These are phyloP conservation scores for Nitzschia sp. DNA, from an alignment of 108 stramenopile genomes.

Conservation along the genomic window DNA sequence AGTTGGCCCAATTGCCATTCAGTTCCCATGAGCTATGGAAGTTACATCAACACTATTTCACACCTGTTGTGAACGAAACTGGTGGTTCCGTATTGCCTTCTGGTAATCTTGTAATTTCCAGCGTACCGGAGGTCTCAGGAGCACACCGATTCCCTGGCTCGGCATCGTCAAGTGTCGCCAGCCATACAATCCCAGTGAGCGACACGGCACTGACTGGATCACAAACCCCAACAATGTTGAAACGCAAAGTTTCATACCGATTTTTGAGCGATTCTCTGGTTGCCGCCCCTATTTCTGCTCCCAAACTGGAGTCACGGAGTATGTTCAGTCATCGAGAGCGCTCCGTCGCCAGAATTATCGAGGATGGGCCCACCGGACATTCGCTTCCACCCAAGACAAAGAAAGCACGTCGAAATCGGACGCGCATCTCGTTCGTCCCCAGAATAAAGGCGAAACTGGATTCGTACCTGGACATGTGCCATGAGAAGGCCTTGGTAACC, in stretches of 20 bases:
- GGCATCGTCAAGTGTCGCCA: conserved; percentile 17
- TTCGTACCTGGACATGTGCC: conserved; percentile 49
- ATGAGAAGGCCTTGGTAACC: conserved; percentile 68
- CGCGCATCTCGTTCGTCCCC: conserved; percentile 79
- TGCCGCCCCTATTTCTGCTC: conserved; percentile 1
- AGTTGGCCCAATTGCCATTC: conserved; percentile 67
- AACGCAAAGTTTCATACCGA: conserved; percentile 79
- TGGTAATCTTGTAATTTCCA: conserved; percentile 24
- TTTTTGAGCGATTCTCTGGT: conserved; percentile 56
- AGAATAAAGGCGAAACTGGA: conserved; percentile 67
- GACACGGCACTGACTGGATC: conserved; percentile 39
- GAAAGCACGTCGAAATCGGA: conserved; percentile 72
- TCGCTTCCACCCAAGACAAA: conserved; percentile 70
- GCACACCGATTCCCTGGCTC: conserved; percentile 18
- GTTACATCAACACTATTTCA: conserved; percentile 77
- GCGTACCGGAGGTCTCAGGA: conserved; percentile 50
- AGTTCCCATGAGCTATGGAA: conserved; percentile 69
- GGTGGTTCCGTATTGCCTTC: conserved; percentile 31
- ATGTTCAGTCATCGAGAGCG: conserved; percentile 28
- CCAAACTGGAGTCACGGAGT: conserved; percentile 23
- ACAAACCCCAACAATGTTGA: conserved; percentile 46
- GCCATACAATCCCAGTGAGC: conserved; percentile 36
- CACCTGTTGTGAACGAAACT: conserved; percentile 69
- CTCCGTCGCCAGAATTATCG: conserved; percentile 49
- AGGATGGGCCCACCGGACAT: conserved; percentile 43